These are phyloP conservation scores for Onygenales sp. DNA, from an alignment of 2,329 filamentous ascomycete genomes.

Conservation along the genomic window DNA sequence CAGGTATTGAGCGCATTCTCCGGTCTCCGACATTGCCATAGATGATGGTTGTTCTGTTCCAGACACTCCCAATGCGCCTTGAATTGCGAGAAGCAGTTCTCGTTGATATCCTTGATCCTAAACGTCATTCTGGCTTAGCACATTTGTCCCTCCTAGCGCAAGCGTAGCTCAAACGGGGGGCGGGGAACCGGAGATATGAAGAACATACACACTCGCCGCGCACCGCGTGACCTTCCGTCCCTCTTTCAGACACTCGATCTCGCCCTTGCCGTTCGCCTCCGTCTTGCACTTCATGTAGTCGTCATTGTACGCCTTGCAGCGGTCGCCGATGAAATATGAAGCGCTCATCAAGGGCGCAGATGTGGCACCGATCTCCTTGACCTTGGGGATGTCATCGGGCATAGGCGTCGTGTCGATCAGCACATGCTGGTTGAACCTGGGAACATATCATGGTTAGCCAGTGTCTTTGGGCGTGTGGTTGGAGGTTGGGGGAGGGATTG, in stretches of 20 bases:
- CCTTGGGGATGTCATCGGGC: slow-evolving; percentile 80
- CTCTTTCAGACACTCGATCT: slow-evolving; percentile 92
- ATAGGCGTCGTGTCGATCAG: slow-evolving; percentile 95
- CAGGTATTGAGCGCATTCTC: slow-evolving; percentile 92
- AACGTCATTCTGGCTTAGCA: background rate
- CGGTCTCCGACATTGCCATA: slow-evolving; percentile 84
- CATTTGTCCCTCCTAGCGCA: background rate
- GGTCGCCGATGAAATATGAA: slow-evolving; percentile 91
- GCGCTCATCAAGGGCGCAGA: slow-evolving; percentile 88
- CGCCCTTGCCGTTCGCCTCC: slow-evolving; percentile 80
- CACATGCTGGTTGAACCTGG: slow-evolving; percentile 86
- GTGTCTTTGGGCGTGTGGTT: background rate
- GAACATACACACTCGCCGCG: slow-evolving; percentile 80
- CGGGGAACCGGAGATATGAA: background rate
- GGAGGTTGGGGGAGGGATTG: background rate
- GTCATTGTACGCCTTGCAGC: slow-evolving; percentile 93
- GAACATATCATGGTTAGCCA: background rate
- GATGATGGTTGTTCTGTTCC: slow-evolving; percentile 94
- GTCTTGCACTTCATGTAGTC: slow-evolving; percentile 99
- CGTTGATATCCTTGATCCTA: slow-evolving; percentile 92
- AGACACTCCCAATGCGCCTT: slow-evolving; percentile 90
- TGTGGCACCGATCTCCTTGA: slow-evolving; percentile 85
- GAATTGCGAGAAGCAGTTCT: slow-evolving; percentile 84
- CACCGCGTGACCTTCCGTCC: slow-evolving; percentile 93
- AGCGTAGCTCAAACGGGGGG: background rate